Evolutionary conservation across 2,329 filamentous ascomycete genomes (phyloP), one percentile per base, ranked within the genome.

Genomic region (Metarhizium rileyi): DNA sequence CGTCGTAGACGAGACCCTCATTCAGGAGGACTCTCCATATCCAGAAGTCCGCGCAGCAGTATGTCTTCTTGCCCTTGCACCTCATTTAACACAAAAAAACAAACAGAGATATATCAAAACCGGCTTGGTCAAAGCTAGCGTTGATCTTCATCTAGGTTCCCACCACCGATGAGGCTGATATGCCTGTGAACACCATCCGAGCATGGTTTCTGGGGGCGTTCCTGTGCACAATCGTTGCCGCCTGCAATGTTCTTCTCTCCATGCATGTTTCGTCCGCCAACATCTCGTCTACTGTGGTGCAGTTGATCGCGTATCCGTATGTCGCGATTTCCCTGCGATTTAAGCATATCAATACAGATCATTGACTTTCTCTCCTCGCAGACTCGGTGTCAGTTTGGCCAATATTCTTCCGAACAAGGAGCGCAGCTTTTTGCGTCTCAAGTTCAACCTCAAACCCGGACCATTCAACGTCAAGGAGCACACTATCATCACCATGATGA

Each of bases 121-220:
- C 2, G 10, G 30, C 5, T 33, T 33, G 30, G 30, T 14, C 5
- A 12, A 4, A 16, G 4, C 35, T 38, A n/a, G 20, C 35, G 10
- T 20, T 6, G 5, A 7, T 10, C 14, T 41, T 28, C 27, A 12
- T 20, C 23, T 25, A 52, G 50, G 50, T 52, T 18, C 57, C 55
- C 7, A 59, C 67, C n/a, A 75, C 74, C 50, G 67, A 72, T 49
- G 76, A 49, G 23, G n/a, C 78, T 50, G 74, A 77, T n/a, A 59
- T 75, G 7, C 70, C 74, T 14, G 66, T 70, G 47, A 77, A 75
- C 60, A 82, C 79, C 2, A 70, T 82, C 51, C 77, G 79, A 20
- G 76, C 77, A 23, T 82, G 79, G 78, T 56, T 63, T 4, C 74
- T 83, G 48, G 79, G 78, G 28, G 54, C 78, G 46, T 3, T 81